Base-by-base conservation (phyloP, 306 rosid species). In the Bauhinia variegata region DNA sequence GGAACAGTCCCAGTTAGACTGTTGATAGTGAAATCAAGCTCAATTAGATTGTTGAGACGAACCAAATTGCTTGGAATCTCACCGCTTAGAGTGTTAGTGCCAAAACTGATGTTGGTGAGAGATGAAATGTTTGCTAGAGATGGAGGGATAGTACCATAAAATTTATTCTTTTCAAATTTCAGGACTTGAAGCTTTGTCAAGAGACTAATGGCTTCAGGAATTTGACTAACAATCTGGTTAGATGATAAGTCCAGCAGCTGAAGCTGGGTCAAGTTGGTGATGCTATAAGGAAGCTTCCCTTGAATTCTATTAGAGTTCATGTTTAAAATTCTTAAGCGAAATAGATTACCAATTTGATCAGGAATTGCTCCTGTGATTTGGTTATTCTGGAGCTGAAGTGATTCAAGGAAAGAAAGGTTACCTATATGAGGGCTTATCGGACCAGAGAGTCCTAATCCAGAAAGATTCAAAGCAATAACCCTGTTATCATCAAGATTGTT, bases 71-170 rank as follows among this genome's bases (percentile, higher is more conserved):
- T 54, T 0, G 97, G 91, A 50, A 91, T 81, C 17, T 15, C 28
- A 0, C 96, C 96, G 54, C 67, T 57, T 11, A 91, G 77, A 51
- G 66, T 15, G 54, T 91, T 91, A 39, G 85, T 86, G 51, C 89
- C 91, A 3, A 88, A 65, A 6, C 78, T 86, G 30, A 91, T 52
- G 16, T 18, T 70, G 7, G 53, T 58, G 12, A 88, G 86, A 12
- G 86, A 79, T 14, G 96, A 82, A 63, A 91, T 75, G 31, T 88
- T 91, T 39, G 81, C 87, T 28, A 91, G 41, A 32, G 80, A 9
- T 8, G 61, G 54, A 12, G 95, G 87, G 4, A 88, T 60, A 46
- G 47, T 16, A 54, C 92, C 92, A 49, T 46, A 60, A 15, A 91
- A 63, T 19, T 38, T 59, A 74, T 89, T 89, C 56, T 11, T 14